Evolutionary conservation across 352 stramenopile genomes (phyloP), one percentile per base, ranked within the genome.

Genomic region (Globisporangium barbulae): DNA sequence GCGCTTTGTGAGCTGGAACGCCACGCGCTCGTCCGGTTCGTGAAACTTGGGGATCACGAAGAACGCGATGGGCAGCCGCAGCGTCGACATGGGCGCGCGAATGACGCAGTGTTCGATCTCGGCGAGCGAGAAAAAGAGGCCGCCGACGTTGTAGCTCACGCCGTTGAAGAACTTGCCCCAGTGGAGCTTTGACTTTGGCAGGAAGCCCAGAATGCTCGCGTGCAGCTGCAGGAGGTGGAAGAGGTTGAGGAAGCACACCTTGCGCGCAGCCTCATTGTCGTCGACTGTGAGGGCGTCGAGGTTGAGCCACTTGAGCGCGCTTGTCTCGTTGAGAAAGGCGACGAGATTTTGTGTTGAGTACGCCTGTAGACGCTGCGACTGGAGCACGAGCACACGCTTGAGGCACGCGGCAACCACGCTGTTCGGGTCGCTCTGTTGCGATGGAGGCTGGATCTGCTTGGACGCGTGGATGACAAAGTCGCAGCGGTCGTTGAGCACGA

Each of bases 101-200:
- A 89, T 55, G 2, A 89, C 53, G 30, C 70, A 68, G 64, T 88
- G 78, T 56, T 89, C 76, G 33, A 89, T 78, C 59, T 89, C 80
- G 0, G 78, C 78, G 19, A 85, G 71, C 3, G 80, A 81, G 9
- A 88, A 75, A 25, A 65, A 41, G 22, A 83, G 37, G 0, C 76
- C 78, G 21, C 76, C 74, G 3, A 89, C 55, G 30, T 73, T 74
- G 65, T 88, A 88, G 54, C 63, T 79, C 22, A 73, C 70, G 15
- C 72, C 73, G 28, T 88, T 88, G 74, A 86, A 89, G 49, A 89
- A 89, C 37, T 73, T 74, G 17, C 66, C 71, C 80, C 80, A 89
- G 12, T 83, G 72, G 7, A 67, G 66, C 62, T 79, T 81, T 9
- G 73, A 79, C 54, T 73, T 75, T 10, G 76, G 78, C 1, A 86